Base-by-base conservation (phyloP, 768 basidiomycete genomes). In the Auriscalpium microsporum region DNA sequence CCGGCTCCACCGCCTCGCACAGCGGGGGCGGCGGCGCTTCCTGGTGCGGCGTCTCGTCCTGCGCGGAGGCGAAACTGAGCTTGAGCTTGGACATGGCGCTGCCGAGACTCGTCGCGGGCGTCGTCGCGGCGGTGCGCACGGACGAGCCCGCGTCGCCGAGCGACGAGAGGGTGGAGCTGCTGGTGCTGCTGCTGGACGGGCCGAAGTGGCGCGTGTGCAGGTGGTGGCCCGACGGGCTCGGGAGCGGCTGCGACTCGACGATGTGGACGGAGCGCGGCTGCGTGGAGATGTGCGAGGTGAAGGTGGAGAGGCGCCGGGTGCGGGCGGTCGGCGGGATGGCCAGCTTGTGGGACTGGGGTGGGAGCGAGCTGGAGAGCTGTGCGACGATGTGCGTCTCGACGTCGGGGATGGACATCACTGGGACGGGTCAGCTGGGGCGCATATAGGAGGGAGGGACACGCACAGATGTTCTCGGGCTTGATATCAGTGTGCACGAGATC, bases 401-500 rank as follows among this genome's bases (percentile, higher is more conserved):
- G 60, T 90, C 83, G n/a, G 87, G 87, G 60, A 90, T 88, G 51
- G 84, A 81, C 59, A 90, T 87, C 70, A 90, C 87, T 90, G 71
- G 55, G 46, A 4, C 28, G 28, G 28, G 28, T 28, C 28, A 28
- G 28, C 28, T 28, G 28, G 28, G 28, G 28, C 28, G 28, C 28
- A 28, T 28, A 28, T 28, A 28, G 28, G 28, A 28, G 28, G 46
- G 57, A 37, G 50, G 21, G 62, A 62, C 11, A 76, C 91, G 76
- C 66, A 94, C 93, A 74, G 57, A 96, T 92, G 67, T 96, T 96
- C 76, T 96, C 94, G 54, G 93, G 94, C 71, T 96, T 94, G 56
- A 94, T 86, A 62, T 90, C 88, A 19, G 94, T 96, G 66, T 96
- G 94, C 28, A 94, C 90, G 42, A 95, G 79, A 65, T 90, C 83